Percentiles rank a stretch among this genome's conserved stretches.
Evolutionary conservation across 106 monocot genomes (phyloP).

Genomic region (Platanthera guangdongensis): DNA sequence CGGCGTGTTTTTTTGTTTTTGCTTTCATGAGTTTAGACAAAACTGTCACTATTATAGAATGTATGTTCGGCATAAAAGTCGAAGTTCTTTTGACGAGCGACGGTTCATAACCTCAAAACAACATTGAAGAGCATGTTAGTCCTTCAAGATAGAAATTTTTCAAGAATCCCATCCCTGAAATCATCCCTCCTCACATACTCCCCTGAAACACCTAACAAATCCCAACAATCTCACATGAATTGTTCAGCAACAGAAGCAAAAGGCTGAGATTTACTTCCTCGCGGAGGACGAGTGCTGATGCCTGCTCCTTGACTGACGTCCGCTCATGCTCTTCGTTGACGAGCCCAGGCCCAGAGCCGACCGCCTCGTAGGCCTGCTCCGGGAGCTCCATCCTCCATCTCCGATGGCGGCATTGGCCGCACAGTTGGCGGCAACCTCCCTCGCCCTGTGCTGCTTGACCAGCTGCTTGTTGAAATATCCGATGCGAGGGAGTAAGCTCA

Average conservation of each 20-base stretch:
- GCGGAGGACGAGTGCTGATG: background rate
- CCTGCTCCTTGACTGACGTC: background rate
- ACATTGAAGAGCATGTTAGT: background rate
- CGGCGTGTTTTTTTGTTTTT: too few relatives aligned
- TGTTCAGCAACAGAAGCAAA: background rate
- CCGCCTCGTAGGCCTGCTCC: background rate
- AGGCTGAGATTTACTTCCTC: background rate
- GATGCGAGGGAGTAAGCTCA: constrained; percentile 50
- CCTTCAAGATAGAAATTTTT: background rate
- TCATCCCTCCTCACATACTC: background rate
- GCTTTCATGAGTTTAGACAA: too few relatives aligned
- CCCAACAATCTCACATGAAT: background rate
- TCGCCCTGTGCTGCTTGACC: constrained; percentile 25
- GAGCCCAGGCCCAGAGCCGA: background rate
- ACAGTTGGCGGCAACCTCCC: background rate
- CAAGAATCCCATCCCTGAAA: background rate
- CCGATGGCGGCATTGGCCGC: background rate
- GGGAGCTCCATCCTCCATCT: background rate
- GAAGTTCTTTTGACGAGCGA: too few relatives aligned
- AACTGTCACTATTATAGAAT: too few relatives aligned
- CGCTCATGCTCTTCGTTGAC: background rate
- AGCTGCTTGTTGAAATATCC: constrained; percentile 53
- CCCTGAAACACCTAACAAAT: background rate
- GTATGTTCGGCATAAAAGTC: too few relatives aligned
- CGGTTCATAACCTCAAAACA: too few relatives aligned